A percentile compares a stretch with the other conserved stretches of the same genome.
These are phyloP conservation scores for Xylogone sp. DNA, from an alignment of 2,329 filamentous ascomycete species.

Conservation along the genomic window DNA sequence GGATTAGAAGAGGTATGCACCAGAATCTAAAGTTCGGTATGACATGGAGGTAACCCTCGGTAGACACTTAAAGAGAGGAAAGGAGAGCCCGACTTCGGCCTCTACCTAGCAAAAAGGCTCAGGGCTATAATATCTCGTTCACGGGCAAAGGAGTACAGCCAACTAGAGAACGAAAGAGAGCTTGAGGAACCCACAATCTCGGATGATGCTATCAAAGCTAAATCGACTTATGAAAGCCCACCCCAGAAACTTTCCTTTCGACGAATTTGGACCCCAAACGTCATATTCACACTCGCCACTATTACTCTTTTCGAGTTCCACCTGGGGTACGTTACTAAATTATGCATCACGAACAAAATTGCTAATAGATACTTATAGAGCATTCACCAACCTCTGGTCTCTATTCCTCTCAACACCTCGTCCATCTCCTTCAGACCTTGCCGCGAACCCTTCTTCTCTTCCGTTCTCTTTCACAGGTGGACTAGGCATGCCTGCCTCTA, in stretches of 20 bases:
- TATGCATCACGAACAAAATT: background rate
- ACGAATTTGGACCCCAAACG: conserved; percentile 15
- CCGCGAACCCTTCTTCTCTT: conserved; percentile 12
- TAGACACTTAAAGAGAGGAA: conserved; percentile 30
- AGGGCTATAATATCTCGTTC: background rate
- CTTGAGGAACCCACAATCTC: background rate
- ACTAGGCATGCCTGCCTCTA: conserved; percentile 61
- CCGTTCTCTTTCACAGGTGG: conserved; percentile 53
- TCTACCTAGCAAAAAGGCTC: conserved; percentile 9
- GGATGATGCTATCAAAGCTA: conserved; percentile 1
- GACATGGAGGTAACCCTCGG: background rate
- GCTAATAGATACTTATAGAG: conserved; percentile 22
- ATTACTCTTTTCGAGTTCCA: conserved; percentile 34
- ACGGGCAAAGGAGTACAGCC: conserved; percentile 11
- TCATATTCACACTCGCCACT: conserved; percentile 47
- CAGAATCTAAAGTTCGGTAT: background rate
- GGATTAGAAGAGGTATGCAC: conserved; percentile 22
- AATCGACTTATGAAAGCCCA: background rate
- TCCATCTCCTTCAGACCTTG: conserved; percentile 26
- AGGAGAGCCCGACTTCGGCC: conserved; percentile 14
- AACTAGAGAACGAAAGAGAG: background rate
- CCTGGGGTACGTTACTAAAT: conserved; percentile 15
- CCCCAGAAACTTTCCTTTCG: conserved; percentile 11
- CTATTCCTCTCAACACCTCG: conserved; percentile 57
- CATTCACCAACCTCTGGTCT: conserved; percentile 56